phyloP scores from a whole-genome alignment of 140 eudicot species.

The Oenanthe javanica region DNA sequence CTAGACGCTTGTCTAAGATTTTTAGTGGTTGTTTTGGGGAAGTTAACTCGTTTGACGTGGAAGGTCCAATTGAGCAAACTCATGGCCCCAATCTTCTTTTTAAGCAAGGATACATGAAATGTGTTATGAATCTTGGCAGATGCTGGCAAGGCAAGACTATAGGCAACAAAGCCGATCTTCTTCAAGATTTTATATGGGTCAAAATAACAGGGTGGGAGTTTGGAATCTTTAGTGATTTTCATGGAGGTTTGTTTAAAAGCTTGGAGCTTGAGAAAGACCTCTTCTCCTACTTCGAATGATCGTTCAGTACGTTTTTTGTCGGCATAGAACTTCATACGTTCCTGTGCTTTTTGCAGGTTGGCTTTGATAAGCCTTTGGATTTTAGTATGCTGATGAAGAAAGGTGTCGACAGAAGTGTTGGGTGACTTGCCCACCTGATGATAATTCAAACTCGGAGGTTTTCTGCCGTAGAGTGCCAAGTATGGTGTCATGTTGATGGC shows the following conservation, averaged over 20 bases:
- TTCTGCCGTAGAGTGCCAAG: background rate
- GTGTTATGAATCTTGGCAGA: background rate
- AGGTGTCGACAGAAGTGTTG: too few relatives aligned
- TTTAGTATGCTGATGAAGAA: background rate
- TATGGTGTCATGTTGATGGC: background rate
- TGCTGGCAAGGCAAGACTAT: background rate
- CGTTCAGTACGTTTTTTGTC: background rate
- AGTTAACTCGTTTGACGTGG: too few relatives aligned
- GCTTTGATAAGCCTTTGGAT: too few relatives aligned
- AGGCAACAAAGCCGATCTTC: background rate
- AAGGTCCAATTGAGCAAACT: too few relatives aligned
- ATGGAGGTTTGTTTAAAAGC: background rate
- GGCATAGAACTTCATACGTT: background rate
- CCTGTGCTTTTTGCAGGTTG: background rate
- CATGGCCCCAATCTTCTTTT: background rate
- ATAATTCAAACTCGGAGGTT: background rate
- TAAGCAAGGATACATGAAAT: background rate
- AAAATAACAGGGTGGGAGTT: background rate
- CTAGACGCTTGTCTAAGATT: too few relatives aligned
- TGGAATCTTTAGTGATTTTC: too few relatives aligned
- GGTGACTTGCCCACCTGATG: background rate
- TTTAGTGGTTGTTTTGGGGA: too few relatives aligned
- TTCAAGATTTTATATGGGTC: background rate
- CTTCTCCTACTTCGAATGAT: background rate
- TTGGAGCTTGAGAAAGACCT: too few relatives aligned